Conservation (phyloP, 2,329 filamentous ascomycete genomes). For the Fusarium musae region DNA sequence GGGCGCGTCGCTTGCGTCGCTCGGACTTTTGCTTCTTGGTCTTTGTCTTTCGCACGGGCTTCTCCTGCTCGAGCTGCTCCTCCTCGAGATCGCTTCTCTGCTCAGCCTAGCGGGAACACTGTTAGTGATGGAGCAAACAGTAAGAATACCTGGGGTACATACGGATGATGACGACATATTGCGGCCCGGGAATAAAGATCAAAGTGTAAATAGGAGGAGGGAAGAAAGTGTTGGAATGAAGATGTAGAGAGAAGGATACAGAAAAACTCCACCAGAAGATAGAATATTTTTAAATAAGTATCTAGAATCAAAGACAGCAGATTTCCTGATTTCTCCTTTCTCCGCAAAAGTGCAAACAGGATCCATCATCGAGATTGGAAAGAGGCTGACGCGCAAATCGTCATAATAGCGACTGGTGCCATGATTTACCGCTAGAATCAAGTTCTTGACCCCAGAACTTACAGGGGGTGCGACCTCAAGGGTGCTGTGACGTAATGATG, state of each 20-base stretch:
- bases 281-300: slow-evolving; percentile 22
- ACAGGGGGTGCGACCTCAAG: neutral
- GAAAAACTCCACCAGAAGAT: slow-evolving; percentile 17
- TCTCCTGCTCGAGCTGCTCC: slow-evolving; percentile 32
- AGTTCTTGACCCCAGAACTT: slow-evolving; percentile 3
- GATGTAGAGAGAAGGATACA: slow-evolving; percentile 27
- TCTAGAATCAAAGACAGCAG: neutral
- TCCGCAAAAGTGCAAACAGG: slow-evolving; percentile 10
- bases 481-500: slow-evolving; percentile 15
- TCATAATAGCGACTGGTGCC: slow-evolving; percentile 30
- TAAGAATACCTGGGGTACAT: neutral
- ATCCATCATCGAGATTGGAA: slow-evolving; percentile 15
- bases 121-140: neutral
- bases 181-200: slow-evolving; percentile 6
- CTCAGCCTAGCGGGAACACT: slow-evolving; percentile 1
- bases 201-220: neutral
- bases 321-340: slow-evolving; percentile 18
- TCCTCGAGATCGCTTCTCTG: slow-evolving; percentile 33
- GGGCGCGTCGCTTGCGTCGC: slow-evolving; percentile 33
- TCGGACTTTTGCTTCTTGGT: slow-evolving; percentile 34
- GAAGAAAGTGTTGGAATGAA: neutral
- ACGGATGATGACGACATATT: slow-evolving; percentile 32
- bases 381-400: slow-evolving; percentile 32
- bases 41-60: slow-evolving; percentile 34
- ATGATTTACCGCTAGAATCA: slow-evolving; percentile 20